Evolutionary conservation across 805 yeast species (phyloP), one percentile per base, ranked within the genome.

Genomic region (Hanseniaspora jakobsenii): DNA sequence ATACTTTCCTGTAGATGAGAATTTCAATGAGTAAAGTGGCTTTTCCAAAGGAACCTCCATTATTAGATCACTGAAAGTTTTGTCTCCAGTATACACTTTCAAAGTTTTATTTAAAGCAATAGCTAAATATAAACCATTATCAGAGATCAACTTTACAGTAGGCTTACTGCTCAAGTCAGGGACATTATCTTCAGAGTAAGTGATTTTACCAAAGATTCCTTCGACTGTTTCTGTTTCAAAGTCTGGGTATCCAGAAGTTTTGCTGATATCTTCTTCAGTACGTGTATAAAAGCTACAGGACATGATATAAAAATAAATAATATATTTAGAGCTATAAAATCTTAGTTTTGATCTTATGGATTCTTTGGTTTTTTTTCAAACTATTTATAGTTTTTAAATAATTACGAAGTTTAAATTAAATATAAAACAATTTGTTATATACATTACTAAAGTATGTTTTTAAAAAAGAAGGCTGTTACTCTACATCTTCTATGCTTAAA

Each of bases 1-100:
- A 57, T 69, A 87, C 36, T 76, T 74, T 13, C 95, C 97, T 38
- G 73, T 68, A 8, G 96, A 94, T n/a, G 95, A 83, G 60, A 91
- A 86, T 49, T 76, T 75, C 54, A 91, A 59, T 58, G 91, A 96
- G 55, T 78, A 77, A 14, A 78, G 82, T 3, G 48, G 50, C 85
- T 94, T 26, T 66, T 57, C 38, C 77, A 64, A 29, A 72, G 50
- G 29, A 53, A 34, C n/a, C 49, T 48, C 32, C 54, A 42, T 30
- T 54, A 45, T 36, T 26, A 52, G 37, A 5, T 32, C 48, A 12
- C 59, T 54, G 6, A 58, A 57, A 12, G 49, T 49, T 18, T 19
- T 27, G 16, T 53, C 54, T 27, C 63, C 63, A 13, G 55, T 48
- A 37, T 51, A 55, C 1, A 61, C 53, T 41, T 54, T 58, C 16